Evolutionary conservation across 306 rosid species (phyloP), one percentile per base, ranked within the genome.

Genomic region (Begonia fuchsioides): DNA sequence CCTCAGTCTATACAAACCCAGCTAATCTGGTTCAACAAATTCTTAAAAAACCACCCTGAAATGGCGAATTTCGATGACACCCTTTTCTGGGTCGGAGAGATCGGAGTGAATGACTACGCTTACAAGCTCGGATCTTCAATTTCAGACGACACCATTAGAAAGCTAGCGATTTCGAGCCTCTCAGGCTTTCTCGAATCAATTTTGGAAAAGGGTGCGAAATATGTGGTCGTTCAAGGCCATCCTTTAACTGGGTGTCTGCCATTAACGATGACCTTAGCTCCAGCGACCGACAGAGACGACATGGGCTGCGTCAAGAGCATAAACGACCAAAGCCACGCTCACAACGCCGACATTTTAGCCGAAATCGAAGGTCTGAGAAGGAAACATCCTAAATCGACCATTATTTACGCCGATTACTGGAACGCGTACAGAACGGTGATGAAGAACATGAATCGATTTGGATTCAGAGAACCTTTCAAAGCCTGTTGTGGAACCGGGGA

Each of bases 61-160:
- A 72, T 54, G 17, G 62, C 48, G 19, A 79, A 41, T 4, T 72
- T 81, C 61, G 70, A 82, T 20, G 85, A 79, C 14, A 50, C 96
- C 3, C 70, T 90, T 0, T 77, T 90, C 49, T 90, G 98, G 98
- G 76, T 90, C 49, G 98, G 98, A 44, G 98, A 90, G 59, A 90
- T 90, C 60, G 98, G 98, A 17, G 95, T 81, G 69, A 90, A 90
- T 69, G 98, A 88, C 13, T 90, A 85, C 57, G 98, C 98, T 51
- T 90, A 90, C 55, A 63, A 56, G 11, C n/a, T 85, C 56, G 95
- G 95, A 67, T 90, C 95, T 54, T 0, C 71, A 0, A 41, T 90
- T 39, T 16, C 85, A 1, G 44, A 9, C 13, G 87, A 77, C 9
- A 71, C 75, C 26, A 71, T 85, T 26, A 70, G 73, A 49, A 72